These are phyloP conservation scores for Scedosporium minutisporum DNA, from an alignment of 2,329 filamentous ascomycete species.

Conservation along the genomic window DNA sequence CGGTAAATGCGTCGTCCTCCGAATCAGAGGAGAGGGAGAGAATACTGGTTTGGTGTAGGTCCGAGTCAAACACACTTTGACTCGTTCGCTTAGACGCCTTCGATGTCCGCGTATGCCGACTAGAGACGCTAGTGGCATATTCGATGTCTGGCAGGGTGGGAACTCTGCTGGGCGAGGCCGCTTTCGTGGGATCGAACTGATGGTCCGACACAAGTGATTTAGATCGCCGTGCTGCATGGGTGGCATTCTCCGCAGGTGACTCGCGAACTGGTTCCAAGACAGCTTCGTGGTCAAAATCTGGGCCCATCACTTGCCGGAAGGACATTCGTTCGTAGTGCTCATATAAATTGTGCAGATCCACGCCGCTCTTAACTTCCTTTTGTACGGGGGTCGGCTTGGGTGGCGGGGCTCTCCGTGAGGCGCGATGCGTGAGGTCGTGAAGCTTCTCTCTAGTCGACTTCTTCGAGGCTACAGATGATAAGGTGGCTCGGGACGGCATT, in stretches of 20 bases:
- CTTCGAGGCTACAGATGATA: slow-evolving; percentile 16
- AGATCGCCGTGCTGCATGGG: slow-evolving; percentile 7
- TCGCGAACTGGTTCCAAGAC: background rate
- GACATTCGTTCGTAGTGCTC: slow-evolving; percentile 50
- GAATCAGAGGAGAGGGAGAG: slow-evolving; percentile 49
- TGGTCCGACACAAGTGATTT: background rate
- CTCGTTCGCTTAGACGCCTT: slow-evolving; percentile 40
- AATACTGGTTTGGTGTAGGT: slow-evolving; percentile 45
- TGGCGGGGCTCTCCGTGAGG: background rate
- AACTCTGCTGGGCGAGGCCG: background rate
- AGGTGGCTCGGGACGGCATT: slow-evolving; percentile 10
- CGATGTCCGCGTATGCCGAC: slow-evolving; percentile 44
- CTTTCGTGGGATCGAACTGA: slow-evolving; percentile 6
- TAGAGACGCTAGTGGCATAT: slow-evolving; percentile 43
- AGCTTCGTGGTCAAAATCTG: slow-evolving; percentile 10
- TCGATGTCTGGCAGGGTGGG: slow-evolving; percentile 16
- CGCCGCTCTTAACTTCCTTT: background rate
- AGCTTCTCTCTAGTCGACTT: slow-evolving; percentile 27
- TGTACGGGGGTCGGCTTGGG: background rate
- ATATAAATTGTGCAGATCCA: slow-evolving; percentile 37
- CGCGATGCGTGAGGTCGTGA: background rate
- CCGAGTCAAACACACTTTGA: slow-evolving; percentile 37
- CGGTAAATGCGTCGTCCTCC: slow-evolving; percentile 34
- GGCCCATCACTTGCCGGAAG: slow-evolving; percentile 30
- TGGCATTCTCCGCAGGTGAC: slow-evolving; percentile 11